Evolutionary conservation across 1,284 basidiomycete species (phyloP).

Genomic region (Xanthoconium separans): DNA sequence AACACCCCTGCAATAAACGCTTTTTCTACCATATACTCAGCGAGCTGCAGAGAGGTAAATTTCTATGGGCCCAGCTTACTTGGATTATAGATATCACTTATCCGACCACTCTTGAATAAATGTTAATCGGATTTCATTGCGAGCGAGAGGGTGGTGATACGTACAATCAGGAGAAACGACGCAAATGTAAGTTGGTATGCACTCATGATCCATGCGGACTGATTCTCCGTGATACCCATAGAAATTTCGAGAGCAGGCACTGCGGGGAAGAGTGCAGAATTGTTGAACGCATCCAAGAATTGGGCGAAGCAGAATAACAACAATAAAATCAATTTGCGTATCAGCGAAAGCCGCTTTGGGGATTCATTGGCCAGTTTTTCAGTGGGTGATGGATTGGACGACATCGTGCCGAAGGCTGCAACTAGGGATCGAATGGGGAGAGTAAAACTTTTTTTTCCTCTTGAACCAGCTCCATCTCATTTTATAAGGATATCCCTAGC

Average conservation of each 20-base stretch:
- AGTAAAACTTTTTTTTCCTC: not conserved
- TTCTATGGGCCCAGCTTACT: conserved; percentile 6
- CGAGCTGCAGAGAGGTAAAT: not conserved
- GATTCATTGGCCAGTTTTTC: not conserved
- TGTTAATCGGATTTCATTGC: not conserved
- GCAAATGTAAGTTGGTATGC: not conserved
- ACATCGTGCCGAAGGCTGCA: not conserved
- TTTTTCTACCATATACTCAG: not conserved
- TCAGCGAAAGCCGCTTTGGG: not conserved
- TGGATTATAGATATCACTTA: conserved; percentile 21
- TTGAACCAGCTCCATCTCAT: not conserved
- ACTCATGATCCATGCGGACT: not conserved
- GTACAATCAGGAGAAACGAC: not conserved
- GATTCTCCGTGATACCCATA: not conserved
- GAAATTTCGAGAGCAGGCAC: not conserved
- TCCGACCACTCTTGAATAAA: conserved; percentile 15
- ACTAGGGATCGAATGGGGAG: not conserved
- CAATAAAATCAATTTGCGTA: not conserved
- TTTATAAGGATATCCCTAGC: not conserved
- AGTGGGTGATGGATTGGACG: not conserved
- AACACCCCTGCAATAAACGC: not conserved
- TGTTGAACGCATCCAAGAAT: not conserved
- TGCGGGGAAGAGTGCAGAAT: not conserved
- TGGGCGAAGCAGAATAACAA: not conserved
- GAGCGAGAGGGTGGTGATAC: not conserved